Evolutionary conservation across 176 grass and related monocot genomes (phyloP).

Genomic region (Secale cereale): DNA sequence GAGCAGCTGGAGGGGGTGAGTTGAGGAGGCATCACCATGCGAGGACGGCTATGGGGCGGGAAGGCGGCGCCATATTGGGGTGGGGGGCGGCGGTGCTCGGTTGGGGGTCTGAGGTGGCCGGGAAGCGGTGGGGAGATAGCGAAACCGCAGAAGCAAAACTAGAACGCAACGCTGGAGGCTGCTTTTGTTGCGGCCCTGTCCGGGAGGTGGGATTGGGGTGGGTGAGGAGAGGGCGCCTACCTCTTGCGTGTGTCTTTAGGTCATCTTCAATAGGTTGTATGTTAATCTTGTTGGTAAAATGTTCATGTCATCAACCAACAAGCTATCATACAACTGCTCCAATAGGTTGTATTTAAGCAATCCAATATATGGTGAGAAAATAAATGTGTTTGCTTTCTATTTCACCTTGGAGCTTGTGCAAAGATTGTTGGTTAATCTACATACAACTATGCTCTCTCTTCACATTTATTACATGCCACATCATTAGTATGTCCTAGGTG

Average conservation of each 20-base stretch:
- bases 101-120: neutral
- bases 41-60: slow-evolving; percentile 43
- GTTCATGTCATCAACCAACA: no score
- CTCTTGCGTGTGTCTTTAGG: slow-evolving; percentile 16
- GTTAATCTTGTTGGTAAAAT: no score
- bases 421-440: no score
- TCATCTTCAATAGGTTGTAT: no score
- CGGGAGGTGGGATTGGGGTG: neutral
- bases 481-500: no score
- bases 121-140: slow-evolving; percentile 7
- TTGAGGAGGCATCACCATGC: slow-evolving; percentile 39
- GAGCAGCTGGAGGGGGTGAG: neutral
- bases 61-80: slow-evolving; percentile 27
- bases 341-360: no score
- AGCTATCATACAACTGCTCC: no score
- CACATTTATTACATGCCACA: no score
- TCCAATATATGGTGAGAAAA: no score
- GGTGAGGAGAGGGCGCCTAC: neutral
- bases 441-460: no score
- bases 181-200: slow-evolving; percentile 10
- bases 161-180: neutral
- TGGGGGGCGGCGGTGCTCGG: neutral
- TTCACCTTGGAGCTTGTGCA: no score
- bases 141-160: slow-evolving; percentile 15
- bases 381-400: no score